Evolutionary conservation across 2,329 filamentous ascomycete genomes (phyloP).

Genomic region (Paraphaeosphaeria minitans): DNA sequence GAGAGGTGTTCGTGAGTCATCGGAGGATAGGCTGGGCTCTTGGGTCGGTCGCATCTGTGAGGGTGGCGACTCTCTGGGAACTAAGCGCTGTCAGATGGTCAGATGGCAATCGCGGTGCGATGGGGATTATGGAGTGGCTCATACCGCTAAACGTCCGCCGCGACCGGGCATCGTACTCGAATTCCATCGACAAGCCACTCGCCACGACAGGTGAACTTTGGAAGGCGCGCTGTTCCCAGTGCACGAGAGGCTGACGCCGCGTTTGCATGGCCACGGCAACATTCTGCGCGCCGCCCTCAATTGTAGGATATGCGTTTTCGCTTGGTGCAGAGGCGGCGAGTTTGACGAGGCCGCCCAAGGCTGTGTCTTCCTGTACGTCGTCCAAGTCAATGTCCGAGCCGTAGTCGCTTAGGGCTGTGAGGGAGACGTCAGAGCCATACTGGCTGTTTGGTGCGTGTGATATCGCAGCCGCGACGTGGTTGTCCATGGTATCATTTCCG

Average conservation of each 20-base stretch:
- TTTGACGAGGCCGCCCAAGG: slow-evolving; percentile 57
- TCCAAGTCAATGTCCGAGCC: slow-evolving; percentile 63
- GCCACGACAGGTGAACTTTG: slow-evolving; percentile 28
- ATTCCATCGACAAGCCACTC: slow-evolving; percentile 43
- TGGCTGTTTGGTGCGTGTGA: slow-evolving; percentile 51
- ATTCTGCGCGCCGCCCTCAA: slow-evolving; percentile 21
- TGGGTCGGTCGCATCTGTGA: neutral
- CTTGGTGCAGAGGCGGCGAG: slow-evolving; percentile 43
- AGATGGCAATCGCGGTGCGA: slow-evolving; percentile 25
- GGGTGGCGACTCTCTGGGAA: slow-evolving; percentile 33
- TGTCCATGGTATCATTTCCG: slow-evolving; percentile 35
- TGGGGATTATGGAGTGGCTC: slow-evolving; percentile 6
- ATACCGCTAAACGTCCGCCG: slow-evolving; percentile 43
- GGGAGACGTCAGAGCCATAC: slow-evolving; percentile 65
- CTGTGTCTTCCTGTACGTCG: slow-evolving; percentile 62
- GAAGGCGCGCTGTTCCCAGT: slow-evolving; percentile 21
- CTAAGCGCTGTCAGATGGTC: slow-evolving; percentile 49
- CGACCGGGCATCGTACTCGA: slow-evolving; percentile 50
- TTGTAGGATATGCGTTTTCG: slow-evolving; percentile 30
- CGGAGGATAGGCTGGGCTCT: slow-evolving; percentile 3
- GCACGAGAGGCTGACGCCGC: slow-evolving; percentile 19
- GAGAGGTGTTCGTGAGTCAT: slow-evolving; percentile 65
- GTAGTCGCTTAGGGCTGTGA: slow-evolving; percentile 61
- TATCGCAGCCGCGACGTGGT: slow-evolving; percentile 15
- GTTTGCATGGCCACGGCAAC: neutral